Evolutionary conservation across 805 yeast genomes (phyloP).

Genomic region (Candida tammaniensis): DNA sequence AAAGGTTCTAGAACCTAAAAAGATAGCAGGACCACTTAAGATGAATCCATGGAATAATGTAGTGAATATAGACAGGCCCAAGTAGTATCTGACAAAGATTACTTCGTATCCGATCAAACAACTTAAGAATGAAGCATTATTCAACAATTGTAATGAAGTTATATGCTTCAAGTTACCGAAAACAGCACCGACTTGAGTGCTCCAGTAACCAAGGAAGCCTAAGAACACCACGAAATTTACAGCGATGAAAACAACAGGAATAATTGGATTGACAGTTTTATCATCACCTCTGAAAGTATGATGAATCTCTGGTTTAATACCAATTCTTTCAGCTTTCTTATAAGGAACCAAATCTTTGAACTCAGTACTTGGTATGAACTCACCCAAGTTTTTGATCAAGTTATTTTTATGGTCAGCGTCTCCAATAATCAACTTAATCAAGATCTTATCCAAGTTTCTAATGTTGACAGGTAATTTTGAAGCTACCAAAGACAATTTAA

Average conservation of each 20-base stretch:
- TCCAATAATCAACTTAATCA: conserved; percentile 31
- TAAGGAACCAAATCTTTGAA: conserved; percentile 23
- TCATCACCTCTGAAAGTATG: conserved; percentile 61
- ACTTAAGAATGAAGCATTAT: conserved; percentile 45
- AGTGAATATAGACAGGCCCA: conserved; percentile 58
- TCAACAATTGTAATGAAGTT: conserved; percentile 30
- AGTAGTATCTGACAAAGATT: conserved; percentile 55
- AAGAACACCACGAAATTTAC: conserved; percentile 41
- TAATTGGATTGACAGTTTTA: conserved; percentile 45
- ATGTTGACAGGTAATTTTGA: conserved; percentile 34
- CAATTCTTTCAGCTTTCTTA: conserved; percentile 36
- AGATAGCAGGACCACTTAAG: conserved; percentile 52
- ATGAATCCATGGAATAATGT: conserved; percentile 48
- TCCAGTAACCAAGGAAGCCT: conserved; percentile 46
- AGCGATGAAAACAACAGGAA: conserved; percentile 52
- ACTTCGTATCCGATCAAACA: conserved; percentile 51
- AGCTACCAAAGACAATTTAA: conserved; percentile 24
- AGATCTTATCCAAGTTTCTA: conserved; percentile 29
- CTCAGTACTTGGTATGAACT: conserved; percentile 27
- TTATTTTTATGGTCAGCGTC: conserved; percentile 19
- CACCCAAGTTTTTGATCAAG: conserved; percentile 25
- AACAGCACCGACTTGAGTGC: conserved; percentile 16
- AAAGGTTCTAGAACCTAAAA: conserved; percentile 66
- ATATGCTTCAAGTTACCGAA: conserved; percentile 35
- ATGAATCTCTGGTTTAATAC: conserved; percentile 56